phyloP scores from a whole-genome alignment of 106 monocot species.

The Posidonia australis region DNA sequence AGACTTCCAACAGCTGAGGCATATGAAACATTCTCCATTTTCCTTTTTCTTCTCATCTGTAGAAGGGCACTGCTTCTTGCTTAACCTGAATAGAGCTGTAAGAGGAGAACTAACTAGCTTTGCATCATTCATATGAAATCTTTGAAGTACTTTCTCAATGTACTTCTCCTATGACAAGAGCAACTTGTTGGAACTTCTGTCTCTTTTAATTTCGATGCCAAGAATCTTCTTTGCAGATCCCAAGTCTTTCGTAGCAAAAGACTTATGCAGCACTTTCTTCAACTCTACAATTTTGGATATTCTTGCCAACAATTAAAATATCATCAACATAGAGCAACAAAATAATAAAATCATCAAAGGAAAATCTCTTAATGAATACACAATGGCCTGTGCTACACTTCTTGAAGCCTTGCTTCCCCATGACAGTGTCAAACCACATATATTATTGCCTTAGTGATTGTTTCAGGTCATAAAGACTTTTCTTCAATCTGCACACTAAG shows the following conservation, averaged over 20 bases:
- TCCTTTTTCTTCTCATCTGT: neutral
- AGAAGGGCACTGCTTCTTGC: neutral
- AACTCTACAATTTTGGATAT: neutral
- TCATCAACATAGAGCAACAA: neutral
- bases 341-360: neutral
- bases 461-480: neutral
- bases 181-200: neutral
- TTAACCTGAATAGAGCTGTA: no score
- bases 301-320: neutral
- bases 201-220: neutral
- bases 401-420: neutral
- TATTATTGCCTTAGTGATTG: neutral
- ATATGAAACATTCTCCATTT: conserved; percentile 1
- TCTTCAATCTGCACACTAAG: conserved; percentile 1
- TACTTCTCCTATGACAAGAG: conserved; percentile 3
- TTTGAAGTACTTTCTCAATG: conserved; percentile 1
- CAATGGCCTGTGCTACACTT: neutral
- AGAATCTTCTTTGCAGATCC: neutral
- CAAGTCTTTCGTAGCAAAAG: conserved; percentile 2
- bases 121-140: neutral
- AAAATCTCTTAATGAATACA: neutral
- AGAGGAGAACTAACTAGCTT: neutral
- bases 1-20: neutral
- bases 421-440: neutral
- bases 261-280: neutral